Evolutionary conservation across 1,139 yeast species (phyloP).

Genomic region (Magnusiomyces sp.): DNA sequence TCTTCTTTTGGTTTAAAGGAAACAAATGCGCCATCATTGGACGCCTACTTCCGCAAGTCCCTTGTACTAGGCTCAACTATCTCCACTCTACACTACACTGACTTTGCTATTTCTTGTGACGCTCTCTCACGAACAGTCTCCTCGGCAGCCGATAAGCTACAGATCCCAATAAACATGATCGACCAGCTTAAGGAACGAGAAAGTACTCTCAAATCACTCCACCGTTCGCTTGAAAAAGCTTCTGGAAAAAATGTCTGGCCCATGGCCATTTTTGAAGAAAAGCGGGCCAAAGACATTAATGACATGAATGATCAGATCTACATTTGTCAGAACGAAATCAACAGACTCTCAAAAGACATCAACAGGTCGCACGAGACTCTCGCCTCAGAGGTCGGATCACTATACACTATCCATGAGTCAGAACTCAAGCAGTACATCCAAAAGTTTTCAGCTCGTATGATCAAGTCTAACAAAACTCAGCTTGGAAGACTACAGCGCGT

Average conservation of each 20-base stretch:
- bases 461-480: conserved; percentile 31
- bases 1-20: too few relatives aligned
- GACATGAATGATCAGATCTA: conserved; percentile 27
- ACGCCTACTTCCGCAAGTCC: neutral
- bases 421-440: conserved; percentile 28
- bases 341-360: conserved; percentile 27
- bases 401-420: conserved; percentile 28
- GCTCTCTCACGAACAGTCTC: neutral
- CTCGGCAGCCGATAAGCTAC: conserved; percentile 15
- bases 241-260: conserved; percentile 29
- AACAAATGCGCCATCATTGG: too few relatives aligned
- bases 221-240: conserved; percentile 21
- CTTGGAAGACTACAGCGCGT: conserved; percentile 29
- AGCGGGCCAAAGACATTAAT: conserved; percentile 29
- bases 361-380: conserved; percentile 29
- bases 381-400: conserved; percentile 35
- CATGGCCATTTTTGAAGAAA: conserved; percentile 31
- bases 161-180: conserved; percentile 22
- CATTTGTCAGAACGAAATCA: conserved; percentile 25
- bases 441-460: conserved; percentile 23
- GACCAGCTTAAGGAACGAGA: conserved; percentile 5
- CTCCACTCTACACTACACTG: neutral
- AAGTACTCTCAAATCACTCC: neutral
- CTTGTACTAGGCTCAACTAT: neutral
- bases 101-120: neutral